phyloP scores from a whole-genome alignment of 768 basidiomycete species.

The Amanita thiersii region DNA sequence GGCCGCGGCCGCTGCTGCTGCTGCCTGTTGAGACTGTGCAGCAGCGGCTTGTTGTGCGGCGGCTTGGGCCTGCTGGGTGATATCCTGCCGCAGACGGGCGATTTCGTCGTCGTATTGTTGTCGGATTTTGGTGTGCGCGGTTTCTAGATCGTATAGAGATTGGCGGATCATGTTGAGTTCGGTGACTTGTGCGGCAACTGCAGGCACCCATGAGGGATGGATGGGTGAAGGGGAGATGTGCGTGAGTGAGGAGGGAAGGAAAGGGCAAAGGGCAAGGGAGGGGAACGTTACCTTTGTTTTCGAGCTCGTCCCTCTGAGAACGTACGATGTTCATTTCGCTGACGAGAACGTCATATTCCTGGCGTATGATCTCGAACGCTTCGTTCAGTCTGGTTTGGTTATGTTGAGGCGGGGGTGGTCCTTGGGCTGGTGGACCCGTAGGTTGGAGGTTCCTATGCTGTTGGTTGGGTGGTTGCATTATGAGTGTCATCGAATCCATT shows the following conservation, averaged over 20 bases:
- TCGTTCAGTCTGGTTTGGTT: slow-evolving; percentile 52
- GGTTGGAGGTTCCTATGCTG: slow-evolving; percentile 54
- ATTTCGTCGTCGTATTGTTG: slow-evolving; percentile 86
- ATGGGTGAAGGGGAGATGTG: slow-evolving; percentile 5
- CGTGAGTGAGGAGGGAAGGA: slow-evolving; percentile 3
- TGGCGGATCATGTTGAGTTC: slow-evolving; percentile 88
- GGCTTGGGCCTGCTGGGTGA: slow-evolving; percentile 29
- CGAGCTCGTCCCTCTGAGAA: slow-evolving; percentile 82
- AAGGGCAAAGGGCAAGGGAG: neutral
- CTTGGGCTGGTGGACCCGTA: slow-evolving; percentile 30
- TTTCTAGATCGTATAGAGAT: slow-evolving; percentile 86
- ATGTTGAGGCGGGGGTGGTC: slow-evolving; percentile 22
- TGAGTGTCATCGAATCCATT: slow-evolving; percentile 1
- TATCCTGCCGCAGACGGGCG: slow-evolving; percentile 55
- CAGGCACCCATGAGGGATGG: neutral
- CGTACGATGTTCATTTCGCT: slow-evolving; percentile 62
- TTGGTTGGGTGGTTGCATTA: slow-evolving; percentile 13
- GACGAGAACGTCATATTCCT: slow-evolving; percentile 75
- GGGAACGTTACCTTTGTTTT: slow-evolving; percentile 68
- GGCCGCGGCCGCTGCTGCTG: slow-evolving; percentile 10
- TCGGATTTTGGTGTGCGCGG: slow-evolving; percentile 78
- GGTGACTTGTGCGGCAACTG: slow-evolving; percentile 77
- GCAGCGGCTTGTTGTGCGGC: slow-evolving; percentile 4
- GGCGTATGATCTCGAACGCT: slow-evolving; percentile 70
- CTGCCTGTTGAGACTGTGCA: slow-evolving; percentile 13